Conservation (phyloP, 805 yeast species). For the Starmera quercuum region DNA sequence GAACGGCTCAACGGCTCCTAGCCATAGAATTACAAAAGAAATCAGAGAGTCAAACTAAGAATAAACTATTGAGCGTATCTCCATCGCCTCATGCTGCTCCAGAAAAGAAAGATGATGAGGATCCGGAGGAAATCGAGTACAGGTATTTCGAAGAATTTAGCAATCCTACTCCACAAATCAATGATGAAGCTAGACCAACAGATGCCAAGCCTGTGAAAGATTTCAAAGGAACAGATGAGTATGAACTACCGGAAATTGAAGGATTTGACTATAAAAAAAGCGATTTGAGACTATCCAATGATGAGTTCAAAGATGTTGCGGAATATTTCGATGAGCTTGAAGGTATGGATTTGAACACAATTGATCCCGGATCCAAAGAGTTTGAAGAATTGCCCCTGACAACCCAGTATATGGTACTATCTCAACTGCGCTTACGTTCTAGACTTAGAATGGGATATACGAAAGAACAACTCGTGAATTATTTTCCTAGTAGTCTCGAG, state of each 20-base stretch:
- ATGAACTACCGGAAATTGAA: slow-evolving; percentile 69
- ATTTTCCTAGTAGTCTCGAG: slow-evolving; percentile 82
- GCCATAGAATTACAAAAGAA: slow-evolving; percentile 67
- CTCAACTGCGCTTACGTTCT: slow-evolving; percentile 75
- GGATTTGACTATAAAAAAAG: slow-evolving; percentile 41
- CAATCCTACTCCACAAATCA: slow-evolving; percentile 4
- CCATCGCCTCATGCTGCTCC: not conserved
- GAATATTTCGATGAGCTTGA: slow-evolving; percentile 55
- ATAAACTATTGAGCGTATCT: slow-evolving; percentile 4
- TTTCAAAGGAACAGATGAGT: slow-evolving; percentile 67
- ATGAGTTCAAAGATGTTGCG: slow-evolving; percentile 58
- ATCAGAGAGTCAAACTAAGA: slow-evolving; percentile 3
- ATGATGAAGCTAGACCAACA: not conserved
- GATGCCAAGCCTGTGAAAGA: slow-evolving; percentile 1
- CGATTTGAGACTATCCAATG: slow-evolving; percentile 71
- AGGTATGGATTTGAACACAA: slow-evolving; percentile 58
- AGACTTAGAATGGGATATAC: slow-evolving; percentile 93
- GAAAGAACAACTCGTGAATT: slow-evolving; percentile 73
- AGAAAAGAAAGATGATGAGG: not conserved
- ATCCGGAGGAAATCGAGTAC: slow-evolving; percentile 19
- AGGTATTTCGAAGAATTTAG: slow-evolving; percentile 30
- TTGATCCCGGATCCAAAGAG: slow-evolving; percentile 79
- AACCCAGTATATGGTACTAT: slow-evolving; percentile 81
- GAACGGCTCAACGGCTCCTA: slow-evolving; percentile 73
- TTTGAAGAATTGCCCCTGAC: slow-evolving; percentile 72